phyloP scores from a whole-genome alignment of 2,329 filamentous ascomycete genomes.

The Xylaria sp. region DNA sequence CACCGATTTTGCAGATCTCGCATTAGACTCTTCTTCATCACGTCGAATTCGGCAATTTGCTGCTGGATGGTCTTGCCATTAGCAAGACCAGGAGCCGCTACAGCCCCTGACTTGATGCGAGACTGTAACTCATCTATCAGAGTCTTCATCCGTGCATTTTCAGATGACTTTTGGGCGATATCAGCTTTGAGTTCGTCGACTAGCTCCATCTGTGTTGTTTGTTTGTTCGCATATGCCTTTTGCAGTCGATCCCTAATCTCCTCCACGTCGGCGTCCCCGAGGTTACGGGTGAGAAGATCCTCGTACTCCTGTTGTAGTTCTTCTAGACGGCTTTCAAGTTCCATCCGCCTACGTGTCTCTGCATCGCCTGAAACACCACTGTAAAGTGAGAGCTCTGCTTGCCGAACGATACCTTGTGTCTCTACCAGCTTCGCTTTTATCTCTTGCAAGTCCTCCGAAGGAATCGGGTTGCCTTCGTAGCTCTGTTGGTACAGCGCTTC shows the following conservation, averaged over 20 bases:
- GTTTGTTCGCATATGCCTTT: conserved; percentile 76
- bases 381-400: conserved; percentile 86
- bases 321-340: conserved; percentile 77
- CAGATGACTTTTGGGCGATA: conserved; percentile 76
- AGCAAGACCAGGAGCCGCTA: conserved; percentile 62
- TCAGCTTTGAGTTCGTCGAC: conserved; percentile 79
- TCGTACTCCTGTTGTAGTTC: conserved; percentile 84
- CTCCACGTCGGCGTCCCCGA: conserved; percentile 78
- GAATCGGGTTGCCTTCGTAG: conserved; percentile 76
- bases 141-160: conserved; percentile 80
- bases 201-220: conserved; percentile 74
- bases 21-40: conserved; percentile 99
- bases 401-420: conserved; percentile 89
- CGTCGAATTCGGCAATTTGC: conserved; percentile 97
- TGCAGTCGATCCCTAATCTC: conserved; percentile 83
- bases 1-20: conserved; percentile 97
- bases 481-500: conserved; percentile 80
- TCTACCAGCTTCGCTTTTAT: conserved; percentile 82
- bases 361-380: conserved; percentile 68
- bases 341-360: conserved; percentile 71
- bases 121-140: conserved; percentile 82
- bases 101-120: conserved; percentile 68
- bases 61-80: conserved; percentile 94
- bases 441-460: conserved; percentile 79
- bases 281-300: conserved; percentile 77